These are phyloP conservation scores for Albophoma yamanashiensis DNA, from an alignment of 2,329 filamentous ascomycete species.

Conservation along the genomic window DNA sequence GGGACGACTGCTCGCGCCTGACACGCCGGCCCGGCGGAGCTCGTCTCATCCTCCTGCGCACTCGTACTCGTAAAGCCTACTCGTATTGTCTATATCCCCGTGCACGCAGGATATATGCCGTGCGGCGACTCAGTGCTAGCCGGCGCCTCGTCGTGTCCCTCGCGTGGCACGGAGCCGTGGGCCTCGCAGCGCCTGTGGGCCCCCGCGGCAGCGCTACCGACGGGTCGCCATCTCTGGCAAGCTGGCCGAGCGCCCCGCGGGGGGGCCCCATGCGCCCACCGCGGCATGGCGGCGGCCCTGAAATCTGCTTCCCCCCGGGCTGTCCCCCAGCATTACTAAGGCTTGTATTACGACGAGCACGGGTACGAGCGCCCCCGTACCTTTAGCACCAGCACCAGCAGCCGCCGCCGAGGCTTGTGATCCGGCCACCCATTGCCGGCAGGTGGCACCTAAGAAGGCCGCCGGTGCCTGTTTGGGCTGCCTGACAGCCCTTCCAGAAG, in stretches of 20 bases:
- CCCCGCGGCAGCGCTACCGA: not conserved
- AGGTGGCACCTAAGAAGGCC: not conserved
- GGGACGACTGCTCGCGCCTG: not conserved
- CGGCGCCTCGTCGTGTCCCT: not conserved
- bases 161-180: not conserved
- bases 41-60: not conserved
- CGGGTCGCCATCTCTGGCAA: not conserved
- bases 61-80: not conserved
- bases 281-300: not conserved
- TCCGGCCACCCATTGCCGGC: not conserved
- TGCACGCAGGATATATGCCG: not conserved
- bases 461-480: not conserved
- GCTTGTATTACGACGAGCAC: too few relatives aligned
- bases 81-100: not conserved
- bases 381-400: not conserved
- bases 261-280: not conserved
- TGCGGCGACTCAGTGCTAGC: not conserved
- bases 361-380: too few relatives aligned
- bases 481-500: not conserved
- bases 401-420: not conserved
- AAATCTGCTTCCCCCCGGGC: not conserved
- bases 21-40: not conserved
- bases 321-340: too few relatives aligned
- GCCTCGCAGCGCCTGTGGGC: not conserved
- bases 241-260: not conserved